These are phyloP conservation scores for Pseudodiploospora longispora DNA, from an alignment of 2,329 filamentous ascomycete species.

Conservation along the genomic window DNA sequence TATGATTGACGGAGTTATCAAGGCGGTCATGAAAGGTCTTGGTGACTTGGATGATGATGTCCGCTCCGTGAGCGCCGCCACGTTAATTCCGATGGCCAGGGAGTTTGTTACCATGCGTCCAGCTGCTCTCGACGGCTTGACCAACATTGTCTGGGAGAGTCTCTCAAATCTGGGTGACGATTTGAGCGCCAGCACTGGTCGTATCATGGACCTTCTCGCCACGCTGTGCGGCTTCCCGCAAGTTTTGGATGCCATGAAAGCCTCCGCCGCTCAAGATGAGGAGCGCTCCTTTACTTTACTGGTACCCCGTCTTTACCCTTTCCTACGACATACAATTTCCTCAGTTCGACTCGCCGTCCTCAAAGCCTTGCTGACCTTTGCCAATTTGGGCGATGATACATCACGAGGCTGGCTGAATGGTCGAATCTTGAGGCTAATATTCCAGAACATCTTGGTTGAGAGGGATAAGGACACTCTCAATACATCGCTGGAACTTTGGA, in stretches of 20 bases:
- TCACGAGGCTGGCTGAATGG: conserved; percentile 90
- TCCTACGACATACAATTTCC: conserved; percentile 93
- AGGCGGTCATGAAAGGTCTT: conserved; percentile 89
- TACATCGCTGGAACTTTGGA: conserved; percentile 82
- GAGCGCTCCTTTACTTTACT: conserved; percentile 87
- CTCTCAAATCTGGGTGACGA: conserved; percentile 95
- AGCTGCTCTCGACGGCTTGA: conserved; percentile 67
- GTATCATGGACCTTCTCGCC: conserved; percentile 95
- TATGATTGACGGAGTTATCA: conserved; percentile 87
- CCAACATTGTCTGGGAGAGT: conserved; percentile 96
- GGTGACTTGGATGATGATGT: conserved; percentile 92
- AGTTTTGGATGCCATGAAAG: conserved; percentile 89
- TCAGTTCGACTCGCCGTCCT: conserved; percentile 90
- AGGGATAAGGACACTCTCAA: conserved; percentile 75
- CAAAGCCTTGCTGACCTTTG: conserved; percentile 85
- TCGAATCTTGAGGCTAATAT: conserved; percentile 78
- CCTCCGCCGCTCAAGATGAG: conserved; percentile 72
- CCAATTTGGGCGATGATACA: conserved; percentile 71
- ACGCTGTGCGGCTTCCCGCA: conserved; percentile 92
- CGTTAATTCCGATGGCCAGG: conserved; percentile 87
- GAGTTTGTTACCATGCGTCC: conserved; percentile 87
- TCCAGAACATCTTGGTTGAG: conserved; percentile 93
- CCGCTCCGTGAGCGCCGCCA: conserved; percentile 93
- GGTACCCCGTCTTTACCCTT: conserved; percentile 89
- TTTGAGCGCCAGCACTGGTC: conserved; percentile 91